phyloP scores from a whole-genome alignment of 2,329 filamentous ascomycete genomes.

The Fusarium sp. region DNA sequence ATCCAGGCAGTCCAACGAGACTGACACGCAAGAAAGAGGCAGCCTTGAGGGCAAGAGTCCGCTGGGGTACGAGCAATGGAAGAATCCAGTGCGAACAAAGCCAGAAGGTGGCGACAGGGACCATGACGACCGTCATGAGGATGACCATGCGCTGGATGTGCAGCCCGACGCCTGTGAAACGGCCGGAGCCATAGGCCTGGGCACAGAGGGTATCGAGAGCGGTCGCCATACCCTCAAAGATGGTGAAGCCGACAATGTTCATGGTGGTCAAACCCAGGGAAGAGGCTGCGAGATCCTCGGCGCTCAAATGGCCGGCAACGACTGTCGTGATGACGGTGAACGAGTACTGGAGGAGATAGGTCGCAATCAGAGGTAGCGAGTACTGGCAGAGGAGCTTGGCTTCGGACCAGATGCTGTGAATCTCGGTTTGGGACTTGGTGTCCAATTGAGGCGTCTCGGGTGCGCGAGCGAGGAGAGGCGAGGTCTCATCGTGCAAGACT shows the following conservation, averaged over 20 bases:
- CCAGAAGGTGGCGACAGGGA: constrained; percentile 64
- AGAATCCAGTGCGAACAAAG: constrained; percentile 61
- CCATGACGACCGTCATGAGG: constrained; percentile 59
- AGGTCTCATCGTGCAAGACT: constrained; percentile 31
- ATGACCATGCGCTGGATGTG: constrained; percentile 67
- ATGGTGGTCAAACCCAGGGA: constrained; percentile 65
- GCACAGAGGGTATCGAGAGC: constrained; percentile 45
- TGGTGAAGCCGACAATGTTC: constrained; percentile 66
- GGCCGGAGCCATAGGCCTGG: constrained; percentile 52
- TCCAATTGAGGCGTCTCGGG: constrained; percentile 8
- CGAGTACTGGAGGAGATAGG: constrained; percentile 67
- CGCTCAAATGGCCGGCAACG: constrained; percentile 64
- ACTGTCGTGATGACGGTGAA: constrained; percentile 64
- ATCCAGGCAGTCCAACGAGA: constrained; percentile 64
- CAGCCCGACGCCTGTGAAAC: constrained; percentile 60
- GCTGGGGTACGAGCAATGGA: constrained; percentile 59
- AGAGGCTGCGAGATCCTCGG: constrained; percentile 65
- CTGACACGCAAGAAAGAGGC: constrained; percentile 62
- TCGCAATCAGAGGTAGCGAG: constrained; percentile 62
- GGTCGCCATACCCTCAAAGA: constrained; percentile 49
- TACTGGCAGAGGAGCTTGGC: constrained; percentile 31
- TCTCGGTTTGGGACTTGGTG: constrained; percentile 7
- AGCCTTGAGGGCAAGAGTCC: constrained; percentile 60
- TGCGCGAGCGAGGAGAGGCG: constrained; percentile 25
- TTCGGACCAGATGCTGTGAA: constrained; percentile 29